Percentiles rank a stretch among this genome's conserved stretches.
Conservation (phyloP, 768 basidiomycete genomes). For the Boletus subcaerulescens region DNA sequence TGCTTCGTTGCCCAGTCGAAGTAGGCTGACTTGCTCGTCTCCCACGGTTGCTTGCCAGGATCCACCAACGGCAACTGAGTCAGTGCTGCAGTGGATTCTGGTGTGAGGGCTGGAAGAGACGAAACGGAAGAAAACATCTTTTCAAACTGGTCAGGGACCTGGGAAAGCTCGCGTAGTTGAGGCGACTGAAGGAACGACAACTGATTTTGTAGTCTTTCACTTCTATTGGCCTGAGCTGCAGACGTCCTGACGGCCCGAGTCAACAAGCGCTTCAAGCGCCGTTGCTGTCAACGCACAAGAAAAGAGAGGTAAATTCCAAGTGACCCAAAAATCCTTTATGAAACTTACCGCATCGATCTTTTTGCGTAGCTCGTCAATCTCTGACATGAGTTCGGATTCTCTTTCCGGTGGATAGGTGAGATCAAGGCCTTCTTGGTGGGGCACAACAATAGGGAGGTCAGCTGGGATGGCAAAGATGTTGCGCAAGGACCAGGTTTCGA, state of each 20-base stretch:
- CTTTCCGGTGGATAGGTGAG: slow-evolving; percentile 56
- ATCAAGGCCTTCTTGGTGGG: slow-evolving; percentile 73
- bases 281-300: slow-evolving; percentile 45
- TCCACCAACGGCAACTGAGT: slow-evolving; percentile 37
- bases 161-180: slow-evolving; percentile 36
- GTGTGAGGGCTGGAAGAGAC: slow-evolving; percentile 45
- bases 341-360: slow-evolving; percentile 66
- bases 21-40: slow-evolving; percentile 71
- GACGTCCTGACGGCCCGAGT: slow-evolving; percentile 51
- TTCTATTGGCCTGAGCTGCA: slow-evolving; percentile 43
- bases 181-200: slow-evolving; percentile 46
- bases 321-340: background rate
- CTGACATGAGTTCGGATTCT: slow-evolving; percentile 59
- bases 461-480: slow-evolving; percentile 82
- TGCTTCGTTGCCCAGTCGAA: slow-evolving; percentile 71
- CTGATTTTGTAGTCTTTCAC: slow-evolving; percentile 40
- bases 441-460: slow-evolving; percentile 66
- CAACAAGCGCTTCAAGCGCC: slow-evolving; percentile 58
- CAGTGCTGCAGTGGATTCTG: slow-evolving; percentile 38
- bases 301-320: slow-evolving; percentile 8
- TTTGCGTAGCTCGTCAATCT: slow-evolving; percentile 64
- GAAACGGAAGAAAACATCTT: slow-evolving; percentile 48
- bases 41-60: slow-evolving; percentile 75
- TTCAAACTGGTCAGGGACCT: slow-evolving; percentile 40
- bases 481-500: slow-evolving; percentile 85